These are phyloP conservation scores for Orbilia quercus DNA, from an alignment of 2,329 filamentous ascomycete species.

Conservation along the genomic window DNA sequence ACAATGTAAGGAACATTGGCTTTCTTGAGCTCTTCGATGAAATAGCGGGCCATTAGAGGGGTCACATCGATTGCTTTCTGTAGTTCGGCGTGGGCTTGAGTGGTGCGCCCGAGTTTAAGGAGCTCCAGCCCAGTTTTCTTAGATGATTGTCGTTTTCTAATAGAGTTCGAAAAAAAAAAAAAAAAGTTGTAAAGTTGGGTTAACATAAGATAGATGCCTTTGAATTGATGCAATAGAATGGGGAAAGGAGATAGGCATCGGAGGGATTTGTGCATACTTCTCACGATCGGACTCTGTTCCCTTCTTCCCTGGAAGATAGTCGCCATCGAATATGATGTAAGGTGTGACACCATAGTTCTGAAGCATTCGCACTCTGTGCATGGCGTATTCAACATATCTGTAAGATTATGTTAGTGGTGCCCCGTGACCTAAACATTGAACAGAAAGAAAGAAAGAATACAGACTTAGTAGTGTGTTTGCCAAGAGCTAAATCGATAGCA, in stretches of 20 bases:
- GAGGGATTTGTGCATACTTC: conserved; percentile 36
- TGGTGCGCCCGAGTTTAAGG: conserved; percentile 80
- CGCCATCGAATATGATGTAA: conserved; percentile 95
- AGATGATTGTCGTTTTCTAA: conserved; percentile 37
- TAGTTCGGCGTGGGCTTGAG: conserved; percentile 84
- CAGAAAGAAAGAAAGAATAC: neutral
- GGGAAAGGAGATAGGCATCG: neutral
- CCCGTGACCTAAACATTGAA: neutral
- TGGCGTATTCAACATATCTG: conserved; percentile 88
- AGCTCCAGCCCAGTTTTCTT: conserved; percentile 78
- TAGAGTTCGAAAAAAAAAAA: neutral
- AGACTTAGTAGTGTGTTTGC: conserved; percentile 86
- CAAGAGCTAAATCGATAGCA: conserved; percentile 88
- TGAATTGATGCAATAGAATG: neutral
- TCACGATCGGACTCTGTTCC: conserved; percentile 78
- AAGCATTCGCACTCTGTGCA: conserved; percentile 92
- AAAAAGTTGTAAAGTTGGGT: neutral
- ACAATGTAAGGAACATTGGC: conserved; percentile 86
- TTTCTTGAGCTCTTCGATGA: conserved; percentile 92
- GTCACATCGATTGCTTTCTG: conserved; percentile 97
- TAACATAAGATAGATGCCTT: neutral
- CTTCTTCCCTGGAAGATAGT: conserved; percentile 92
- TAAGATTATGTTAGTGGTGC: neutral
- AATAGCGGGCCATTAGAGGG: conserved; percentile 88
- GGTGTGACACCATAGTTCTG: conserved; percentile 93